phyloP scores from a whole-genome alignment of 2,329 filamentous ascomycete genomes.

The Dothidotthia symphoricarpi region DNA sequence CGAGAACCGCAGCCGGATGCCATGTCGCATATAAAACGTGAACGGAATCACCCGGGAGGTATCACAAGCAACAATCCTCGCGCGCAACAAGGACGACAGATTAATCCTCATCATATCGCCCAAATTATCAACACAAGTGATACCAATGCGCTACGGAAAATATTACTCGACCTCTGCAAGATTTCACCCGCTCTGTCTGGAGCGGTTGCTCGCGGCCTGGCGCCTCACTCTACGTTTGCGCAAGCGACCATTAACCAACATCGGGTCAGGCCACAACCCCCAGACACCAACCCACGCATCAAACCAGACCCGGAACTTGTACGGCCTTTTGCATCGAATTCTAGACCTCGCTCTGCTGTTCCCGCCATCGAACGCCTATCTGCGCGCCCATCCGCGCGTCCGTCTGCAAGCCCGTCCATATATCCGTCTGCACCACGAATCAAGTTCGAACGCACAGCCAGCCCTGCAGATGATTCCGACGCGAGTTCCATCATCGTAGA shows the following conservation, averaged over 20 bases:
- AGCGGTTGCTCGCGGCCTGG: constrained; percentile 34
- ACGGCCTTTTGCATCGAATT: no score
- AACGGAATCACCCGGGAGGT: constrained; percentile 1
- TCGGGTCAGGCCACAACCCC: constrained; percentile 2
- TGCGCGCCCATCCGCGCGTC: not conserved
- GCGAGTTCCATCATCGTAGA: constrained; percentile 9
- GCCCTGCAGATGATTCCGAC: constrained; percentile 8
- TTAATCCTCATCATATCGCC: constrained; percentile 28
- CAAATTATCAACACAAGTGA: constrained; percentile 28
- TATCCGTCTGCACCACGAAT: constrained; percentile 2
- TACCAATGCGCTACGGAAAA: constrained; percentile 14
- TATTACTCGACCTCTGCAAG: constrained; percentile 32
- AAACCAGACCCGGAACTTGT: constrained; percentile 5
- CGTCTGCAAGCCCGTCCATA: not conserved
- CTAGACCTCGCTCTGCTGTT: no score
- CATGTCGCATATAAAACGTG: constrained; percentile 1
- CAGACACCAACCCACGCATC: not conserved
- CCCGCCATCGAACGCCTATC: no score
- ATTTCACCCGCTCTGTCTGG: constrained; percentile 34
- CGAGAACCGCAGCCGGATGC: constrained; percentile 5
- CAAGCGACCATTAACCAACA: constrained; percentile 16
- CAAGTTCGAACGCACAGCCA: constrained; percentile 9
- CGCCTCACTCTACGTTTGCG: constrained; percentile 30
- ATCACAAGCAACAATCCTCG: not conserved
- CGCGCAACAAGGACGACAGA: constrained; percentile 1